These are phyloP conservation scores for Ehretia macrophylla DNA, from an alignment of 257 asterid genomes.

Conservation along the genomic window DNA sequence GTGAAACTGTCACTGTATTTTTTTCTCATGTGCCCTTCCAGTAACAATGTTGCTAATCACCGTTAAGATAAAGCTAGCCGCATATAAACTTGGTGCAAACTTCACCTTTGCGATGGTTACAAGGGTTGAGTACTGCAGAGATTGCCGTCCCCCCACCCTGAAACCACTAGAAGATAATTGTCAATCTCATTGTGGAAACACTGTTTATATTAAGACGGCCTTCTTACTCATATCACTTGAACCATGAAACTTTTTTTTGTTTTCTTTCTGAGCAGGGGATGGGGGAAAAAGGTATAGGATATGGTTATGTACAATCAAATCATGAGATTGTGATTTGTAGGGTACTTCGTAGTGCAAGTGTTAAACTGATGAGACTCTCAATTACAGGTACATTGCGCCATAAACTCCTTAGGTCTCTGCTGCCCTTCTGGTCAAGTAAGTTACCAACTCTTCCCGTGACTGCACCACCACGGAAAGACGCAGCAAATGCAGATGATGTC, in stretches of 20 bases:
- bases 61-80: neutral
- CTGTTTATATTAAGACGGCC: too few species aligned
- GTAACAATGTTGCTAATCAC: slow-evolving; percentile 3
- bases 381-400: slow-evolving; percentile 67
- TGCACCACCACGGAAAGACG: slow-evolving; percentile 82
- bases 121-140: neutral
- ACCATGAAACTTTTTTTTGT: too few species aligned
- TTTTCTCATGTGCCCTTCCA: neutral
- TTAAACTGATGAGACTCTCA: slow-evolving; percentile 18
- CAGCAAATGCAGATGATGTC: slow-evolving; percentile 54
- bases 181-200: too few species aligned
- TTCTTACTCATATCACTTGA: too few species aligned
- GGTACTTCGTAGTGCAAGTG: neutral
- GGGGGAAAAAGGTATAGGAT: too few species aligned
- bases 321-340: too few species aligned
- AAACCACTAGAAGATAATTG: too few species aligned
- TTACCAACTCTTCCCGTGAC: slow-evolving; percentile 87
- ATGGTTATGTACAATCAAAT: neutral
- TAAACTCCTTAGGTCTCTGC: slow-evolving; percentile 72
- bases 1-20: slow-evolving; percentile 9
- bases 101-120: neutral
- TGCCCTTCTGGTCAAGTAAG: slow-evolving; percentile 95
- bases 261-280: too few species aligned
- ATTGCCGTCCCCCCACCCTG: neutral
- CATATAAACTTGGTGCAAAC: neutral